Percentiles rank a stretch among this genome's conserved stretches.
These are phyloP conservation scores for Tolypocladium nubicola DNA, from an alignment of 2,329 filamentous ascomycete species.

Conservation along the genomic window DNA sequence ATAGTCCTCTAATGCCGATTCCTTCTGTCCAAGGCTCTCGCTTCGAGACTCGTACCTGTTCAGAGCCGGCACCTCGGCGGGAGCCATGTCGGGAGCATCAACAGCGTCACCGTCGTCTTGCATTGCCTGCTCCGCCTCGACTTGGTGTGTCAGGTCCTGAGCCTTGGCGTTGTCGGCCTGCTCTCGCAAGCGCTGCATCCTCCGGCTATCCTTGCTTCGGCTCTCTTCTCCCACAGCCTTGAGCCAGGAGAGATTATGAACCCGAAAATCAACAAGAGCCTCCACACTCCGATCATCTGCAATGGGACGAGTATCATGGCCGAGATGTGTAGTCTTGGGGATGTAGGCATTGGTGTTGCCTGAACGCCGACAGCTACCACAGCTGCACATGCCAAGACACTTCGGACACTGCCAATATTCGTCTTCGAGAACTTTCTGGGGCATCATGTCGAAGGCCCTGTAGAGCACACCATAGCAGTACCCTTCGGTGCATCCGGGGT, in stretches of 20 bases:
- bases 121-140: constrained; percentile 13
- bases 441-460: constrained; percentile 83
- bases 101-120: constrained; percentile 6
- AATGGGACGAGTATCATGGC: constrained; percentile 82
- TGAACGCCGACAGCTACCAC: constrained; percentile 60
- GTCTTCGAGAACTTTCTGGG: constrained; percentile 69
- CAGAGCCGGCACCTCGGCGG: background rate
- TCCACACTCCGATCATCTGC: constrained; percentile 89
- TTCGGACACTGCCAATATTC: constrained; percentile 82
- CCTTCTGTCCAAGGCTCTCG: constrained; percentile 17
- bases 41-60: constrained; percentile 20
- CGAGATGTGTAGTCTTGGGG: constrained; percentile 77
- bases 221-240: constrained; percentile 47
- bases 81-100: background rate
- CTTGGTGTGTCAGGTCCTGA: constrained; percentile 27
- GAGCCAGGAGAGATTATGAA: constrained; percentile 82
- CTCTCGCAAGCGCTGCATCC: constrained; percentile 45
- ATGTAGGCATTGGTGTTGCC: constrained; percentile 66
- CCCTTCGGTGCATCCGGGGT: constrained; percentile 54
- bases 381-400: constrained; percentile 80
- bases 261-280: constrained; percentile 78
- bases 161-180: constrained; percentile 48
- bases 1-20: constrained; percentile 2
- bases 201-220: constrained; percentile 43
- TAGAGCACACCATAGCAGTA: constrained; percentile 95